Percentiles rank a stretch among this genome's conserved stretches.
phyloP scores from a whole-genome alignment of 2,329 filamentous ascomycete genomes.

The Colletotrichum agaves region DNA sequence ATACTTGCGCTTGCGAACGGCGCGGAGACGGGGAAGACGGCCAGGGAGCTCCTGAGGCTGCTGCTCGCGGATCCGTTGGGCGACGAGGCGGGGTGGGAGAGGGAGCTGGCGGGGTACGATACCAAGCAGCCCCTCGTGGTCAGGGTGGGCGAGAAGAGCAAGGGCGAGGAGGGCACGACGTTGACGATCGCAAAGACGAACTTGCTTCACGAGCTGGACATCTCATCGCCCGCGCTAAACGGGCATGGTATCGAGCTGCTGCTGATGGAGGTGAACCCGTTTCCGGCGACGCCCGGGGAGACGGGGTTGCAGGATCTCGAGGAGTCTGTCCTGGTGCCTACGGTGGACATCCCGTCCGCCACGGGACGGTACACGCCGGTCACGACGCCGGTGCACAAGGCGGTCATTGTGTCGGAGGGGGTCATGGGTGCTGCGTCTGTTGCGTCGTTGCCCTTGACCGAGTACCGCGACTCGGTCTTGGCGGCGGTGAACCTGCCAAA shows the following conservation, averaged over 20 bases:
- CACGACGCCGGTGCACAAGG: constrained; percentile 85
- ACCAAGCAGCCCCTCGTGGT: constrained; percentile 70
- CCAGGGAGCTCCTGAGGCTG: constrained; percentile 74
- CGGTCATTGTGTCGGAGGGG: constrained; percentile 78
- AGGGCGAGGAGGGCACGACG: not conserved
- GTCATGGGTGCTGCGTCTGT: constrained; percentile 72
- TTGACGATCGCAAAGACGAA: constrained; percentile 41
- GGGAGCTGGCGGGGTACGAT: constrained; percentile 64
- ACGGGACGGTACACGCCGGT: constrained; percentile 74
- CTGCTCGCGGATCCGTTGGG: constrained; percentile 77
- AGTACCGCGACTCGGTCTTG: constrained; percentile 56
- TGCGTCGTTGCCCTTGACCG: constrained; percentile 53
- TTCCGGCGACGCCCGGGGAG: constrained; percentile 56
- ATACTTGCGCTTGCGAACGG: constrained; percentile 60
- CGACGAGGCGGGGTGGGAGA: constrained; percentile 73
- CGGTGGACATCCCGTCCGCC: constrained; percentile 75
- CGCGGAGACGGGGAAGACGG: constrained; percentile 55
- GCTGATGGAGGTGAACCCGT: constrained; percentile 61
- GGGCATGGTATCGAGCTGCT: constrained; percentile 73
- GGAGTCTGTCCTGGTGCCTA: constrained; percentile 79
- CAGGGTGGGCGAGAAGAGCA: constrained; percentile 47
- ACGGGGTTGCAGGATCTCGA: constrained; percentile 56
- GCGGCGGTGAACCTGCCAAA: constrained; percentile 68
- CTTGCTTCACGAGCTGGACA: constrained; percentile 67
- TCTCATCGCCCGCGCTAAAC: constrained; percentile 72